Base-by-base conservation (phyloP, 2,329 filamentous ascomycete genomes). In the Pseudonectria buxi region DNA sequence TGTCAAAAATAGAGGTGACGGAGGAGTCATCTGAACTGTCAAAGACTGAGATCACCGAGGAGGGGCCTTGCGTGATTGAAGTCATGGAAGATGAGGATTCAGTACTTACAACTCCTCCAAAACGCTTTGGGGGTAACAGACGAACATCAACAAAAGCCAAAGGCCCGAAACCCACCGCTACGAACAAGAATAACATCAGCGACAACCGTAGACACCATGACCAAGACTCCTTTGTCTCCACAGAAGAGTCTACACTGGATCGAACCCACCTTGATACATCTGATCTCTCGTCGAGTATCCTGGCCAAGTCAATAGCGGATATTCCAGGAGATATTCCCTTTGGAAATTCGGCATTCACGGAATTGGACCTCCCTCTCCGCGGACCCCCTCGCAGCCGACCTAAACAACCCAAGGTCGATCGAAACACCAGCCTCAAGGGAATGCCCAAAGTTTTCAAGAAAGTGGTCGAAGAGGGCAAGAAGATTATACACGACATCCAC, bases 321-420 rank as follows among this genome's bases (percentile, higher is more conserved):
- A 74, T 64, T 11, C 53, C 59, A 3, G 62, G 60, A 9, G 77
- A 81, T 10, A 79, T 81, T 32, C 76, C 77, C 0, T 72, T 80
- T 51, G 78, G 78, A 6, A 74, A 74, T 43, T 81, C 78, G 13
- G 78, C 78, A n/a, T 81, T 82, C 46, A 81, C 75, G 45, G 76
- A 76, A 47, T 62, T 81, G 6, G 76, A 81, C 35, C 55, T 81
- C 2, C 68, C 76, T 1, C 50, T 71, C 1, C 64, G 67, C 14
- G 66, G 67, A 6, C 62, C 71, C 35, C 60, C 66, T n/a, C 58
- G 60, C 18, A 68, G 63, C 37, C 55, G 52, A 39, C 49, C 55
- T 26, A 62, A 65, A 52, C 58, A 57, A 14, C 57, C 61, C 22
- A 73, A 74, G 47, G 58, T 68, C 7, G 71, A 74, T 30, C 64